Evolutionary conservation across 768 basidiomycete species (phyloP).

Genomic region (Suillus luteus): DNA sequence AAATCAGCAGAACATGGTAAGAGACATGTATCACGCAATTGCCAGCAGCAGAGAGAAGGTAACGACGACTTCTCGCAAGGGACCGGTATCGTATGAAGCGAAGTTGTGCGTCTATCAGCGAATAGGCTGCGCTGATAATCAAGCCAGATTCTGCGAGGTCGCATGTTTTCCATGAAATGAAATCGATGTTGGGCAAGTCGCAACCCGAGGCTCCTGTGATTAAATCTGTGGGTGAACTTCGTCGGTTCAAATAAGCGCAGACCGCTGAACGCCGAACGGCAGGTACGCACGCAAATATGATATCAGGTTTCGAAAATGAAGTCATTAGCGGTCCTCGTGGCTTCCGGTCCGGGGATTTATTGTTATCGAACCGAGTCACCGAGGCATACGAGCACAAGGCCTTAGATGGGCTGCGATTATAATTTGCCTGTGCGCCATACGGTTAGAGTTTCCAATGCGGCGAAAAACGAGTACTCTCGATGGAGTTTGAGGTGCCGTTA

Average conservation of each 20-base stretch:
- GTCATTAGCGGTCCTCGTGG: neutral
- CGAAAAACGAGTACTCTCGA: neutral
- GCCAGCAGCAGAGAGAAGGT: neutral
- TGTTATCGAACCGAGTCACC: neutral
- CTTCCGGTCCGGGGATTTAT: neutral
- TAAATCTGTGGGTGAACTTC: neutral
- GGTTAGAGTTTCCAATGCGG: neutral
- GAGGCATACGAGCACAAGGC: neutral
- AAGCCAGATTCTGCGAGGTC: neutral
- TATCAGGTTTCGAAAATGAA: neutral
- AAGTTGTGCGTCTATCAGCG: neutral
- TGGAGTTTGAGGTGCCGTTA: neutral
- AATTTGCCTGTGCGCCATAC: neutral
- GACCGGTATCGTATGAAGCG: neutral
- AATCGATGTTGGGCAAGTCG: neutral
- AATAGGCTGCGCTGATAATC: neutral
- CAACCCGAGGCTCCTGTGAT: neutral
- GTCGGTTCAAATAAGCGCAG: neutral
- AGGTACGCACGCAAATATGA: neutral
- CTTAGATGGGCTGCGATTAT: neutral
- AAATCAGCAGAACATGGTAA: neutral
- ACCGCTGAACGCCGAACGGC: neutral
- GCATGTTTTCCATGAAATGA: neutral
- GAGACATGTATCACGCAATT: neutral
- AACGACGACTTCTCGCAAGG: neutral